Conservation (phyloP, 768 basidiomycete genomes). For the Boletus vermiculosoides region DNA sequence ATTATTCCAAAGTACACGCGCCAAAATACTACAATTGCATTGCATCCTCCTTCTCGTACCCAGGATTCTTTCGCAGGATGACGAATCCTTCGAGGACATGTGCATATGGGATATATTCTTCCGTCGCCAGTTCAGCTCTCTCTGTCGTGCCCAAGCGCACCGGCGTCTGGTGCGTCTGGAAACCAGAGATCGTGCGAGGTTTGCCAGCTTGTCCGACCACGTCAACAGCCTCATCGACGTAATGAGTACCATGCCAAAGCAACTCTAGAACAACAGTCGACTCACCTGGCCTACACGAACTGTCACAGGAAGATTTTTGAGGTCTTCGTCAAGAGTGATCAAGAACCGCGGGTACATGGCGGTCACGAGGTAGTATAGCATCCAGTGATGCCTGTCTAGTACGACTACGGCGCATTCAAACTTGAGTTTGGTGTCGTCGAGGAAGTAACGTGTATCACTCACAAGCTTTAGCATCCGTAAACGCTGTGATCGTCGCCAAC, state of each 20-base stretch:
- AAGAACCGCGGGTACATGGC: conserved; percentile 99
- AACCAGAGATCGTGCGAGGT: conserved; percentile 92
- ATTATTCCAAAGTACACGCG: conserved; percentile 6
- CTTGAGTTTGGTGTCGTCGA: neutral
- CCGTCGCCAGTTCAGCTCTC: conserved; percentile 92
- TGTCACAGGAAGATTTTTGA: conserved; percentile 82
- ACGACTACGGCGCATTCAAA: conserved; percentile 57
- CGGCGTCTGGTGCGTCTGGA: conserved; percentile 98
- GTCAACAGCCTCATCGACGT: conserved; percentile 72
- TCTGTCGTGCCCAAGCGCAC: conserved; percentile 94
- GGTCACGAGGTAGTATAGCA: conserved; percentile 93
- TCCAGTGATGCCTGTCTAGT: conserved; percentile 96
- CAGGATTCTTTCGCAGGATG: conserved; percentile 88
- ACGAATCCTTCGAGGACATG: conserved; percentile 92
- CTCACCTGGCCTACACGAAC: conserved; percentile 90
- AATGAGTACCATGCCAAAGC: conserved; percentile 1
- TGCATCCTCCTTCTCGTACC: conserved; percentile 82
- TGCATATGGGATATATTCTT: conserved; percentile 91
- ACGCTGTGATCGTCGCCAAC: conserved; percentile 83
- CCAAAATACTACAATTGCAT: conserved; percentile 61
- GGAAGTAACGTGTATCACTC: conserved; percentile 37
- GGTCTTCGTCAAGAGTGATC: conserved; percentile 92
- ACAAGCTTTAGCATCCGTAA: conserved; percentile 94
- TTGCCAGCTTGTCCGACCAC: conserved; percentile 98
- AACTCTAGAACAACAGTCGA: neutral